These are phyloP conservation scores for Zhuliangozyma blackwelliae DNA, from an alignment of 1,139 yeast species.

Conservation along the genomic window DNA sequence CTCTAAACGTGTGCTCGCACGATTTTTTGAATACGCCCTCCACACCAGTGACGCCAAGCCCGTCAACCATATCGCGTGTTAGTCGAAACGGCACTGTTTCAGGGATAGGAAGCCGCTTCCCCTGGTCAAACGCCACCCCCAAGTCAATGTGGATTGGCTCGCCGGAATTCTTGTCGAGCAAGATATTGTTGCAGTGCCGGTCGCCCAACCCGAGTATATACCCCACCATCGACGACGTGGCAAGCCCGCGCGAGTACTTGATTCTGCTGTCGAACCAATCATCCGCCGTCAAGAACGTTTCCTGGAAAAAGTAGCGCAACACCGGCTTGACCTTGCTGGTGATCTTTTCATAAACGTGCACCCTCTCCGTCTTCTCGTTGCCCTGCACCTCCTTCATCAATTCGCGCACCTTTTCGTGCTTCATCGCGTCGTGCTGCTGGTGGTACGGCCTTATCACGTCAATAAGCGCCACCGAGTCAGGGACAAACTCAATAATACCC, in stretches of 20 bases:
- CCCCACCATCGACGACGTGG: slow-evolving; percentile 84
- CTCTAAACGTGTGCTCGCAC: slow-evolving; percentile 71
- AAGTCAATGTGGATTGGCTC: slow-evolving; percentile 95
- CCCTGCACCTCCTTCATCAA: slow-evolving; percentile 59
- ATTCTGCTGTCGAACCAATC: slow-evolving; percentile 69
- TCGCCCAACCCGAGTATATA: slow-evolving; percentile 90
- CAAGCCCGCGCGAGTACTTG: slow-evolving; percentile 73
- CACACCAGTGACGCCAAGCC: slow-evolving; percentile 80
- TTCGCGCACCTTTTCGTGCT: slow-evolving; percentile 56
- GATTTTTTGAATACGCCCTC: slow-evolving; percentile 71
- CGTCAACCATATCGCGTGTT: slow-evolving; percentile 88
- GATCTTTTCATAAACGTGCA: slow-evolving; percentile 49
- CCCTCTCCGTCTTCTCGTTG: slow-evolving; percentile 40
- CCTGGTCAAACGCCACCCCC: slow-evolving; percentile 95
- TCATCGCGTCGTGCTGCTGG: slow-evolving; percentile 36
- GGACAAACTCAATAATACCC: slow-evolving; percentile 89
- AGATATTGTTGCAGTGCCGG: slow-evolving; percentile 85
- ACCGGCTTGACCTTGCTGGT: slow-evolving; percentile 58
- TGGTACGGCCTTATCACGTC: slow-evolving; percentile 66
- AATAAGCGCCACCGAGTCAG: slow-evolving; percentile 65
- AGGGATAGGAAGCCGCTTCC: slow-evolving; percentile 77
- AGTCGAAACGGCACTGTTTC: slow-evolving; percentile 92
- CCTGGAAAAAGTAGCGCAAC: slow-evolving; percentile 65
- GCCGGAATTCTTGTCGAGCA: slow-evolving; percentile 74
- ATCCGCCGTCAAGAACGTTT: slow-evolving; percentile 61